Evolutionary conservation across 2,329 filamentous ascomycete genomes (phyloP), one percentile per base, ranked within the genome.

Genomic region (Cylindrodendrum hubeiense): DNA sequence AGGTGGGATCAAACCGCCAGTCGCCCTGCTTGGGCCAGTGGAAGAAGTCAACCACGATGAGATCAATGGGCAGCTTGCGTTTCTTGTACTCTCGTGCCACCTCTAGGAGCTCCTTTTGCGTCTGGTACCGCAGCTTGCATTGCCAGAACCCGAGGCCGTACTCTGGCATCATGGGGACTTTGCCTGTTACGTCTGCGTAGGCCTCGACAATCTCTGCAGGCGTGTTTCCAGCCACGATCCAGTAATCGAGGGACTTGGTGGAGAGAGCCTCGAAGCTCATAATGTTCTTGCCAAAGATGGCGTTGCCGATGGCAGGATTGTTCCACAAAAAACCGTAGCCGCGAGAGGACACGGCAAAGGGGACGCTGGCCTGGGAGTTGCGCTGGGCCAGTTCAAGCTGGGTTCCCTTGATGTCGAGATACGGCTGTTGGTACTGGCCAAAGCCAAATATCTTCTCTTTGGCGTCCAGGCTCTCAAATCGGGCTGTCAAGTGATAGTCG

Each of bases 121-220:
- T 91, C 75, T 89, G 86, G 68, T 91, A 91, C 1, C 89, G 83
- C 10, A 91, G 79, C 75, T 90, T 91, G 76, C 88, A 90, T 73
- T 91, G 89, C 89, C 89, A 91, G 74, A 91, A 91, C 0, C 89
- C 89, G 0, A 91, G 81, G 0, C 89, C 89, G 68, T 90, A 91
- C 69, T 91, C 89, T 2, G 89, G 90, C 89, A 91, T 91, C 85
- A 88, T 87, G 0, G 90, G 89, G 0, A 86, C 87, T 37, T 82
- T 85, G 0, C 89, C 89, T 0, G 89, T 89, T 2, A 82, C 86
- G 5, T 78, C 77, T 0, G 86, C 85, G 69, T 91, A 91, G 0
- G 84, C 80, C 64, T 87, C 79, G 7, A 86, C 83, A 44, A 91
- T 89, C 37, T 87, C 81, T 0, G 81, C 80, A 0, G 89, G 89